A percentile compares a stretch with the other conserved stretches of the same genome.
Evolutionary conservation across 306 rosid species (phyloP).

Genomic region (Canavalia ensiformis): DNA sequence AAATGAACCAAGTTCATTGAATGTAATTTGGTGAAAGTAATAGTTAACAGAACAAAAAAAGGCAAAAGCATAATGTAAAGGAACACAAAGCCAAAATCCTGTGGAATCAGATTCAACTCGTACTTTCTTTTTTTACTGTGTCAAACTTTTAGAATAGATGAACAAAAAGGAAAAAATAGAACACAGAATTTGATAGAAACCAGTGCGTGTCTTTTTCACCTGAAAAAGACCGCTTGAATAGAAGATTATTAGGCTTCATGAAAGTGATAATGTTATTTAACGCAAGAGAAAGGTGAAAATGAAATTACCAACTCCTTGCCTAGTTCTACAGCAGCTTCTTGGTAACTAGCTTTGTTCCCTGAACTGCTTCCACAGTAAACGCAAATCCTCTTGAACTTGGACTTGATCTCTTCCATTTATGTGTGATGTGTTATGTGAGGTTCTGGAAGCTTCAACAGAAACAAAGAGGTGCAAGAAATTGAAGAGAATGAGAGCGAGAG

Average conservation of each 20-base stretch:
- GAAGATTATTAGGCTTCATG: neutral
- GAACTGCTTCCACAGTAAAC: constrained; percentile 99
- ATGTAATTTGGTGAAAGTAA: neutral
- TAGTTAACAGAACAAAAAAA: neutral
- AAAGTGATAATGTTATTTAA: constrained; percentile 10
- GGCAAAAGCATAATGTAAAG: neutral
- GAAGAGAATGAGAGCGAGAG: neutral
- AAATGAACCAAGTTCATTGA: constrained; percentile 2
- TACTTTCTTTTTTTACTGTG: neutral
- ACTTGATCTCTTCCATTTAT: constrained; percentile 77
- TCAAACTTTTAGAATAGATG: neutral
- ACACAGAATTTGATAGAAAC: constrained; percentile 1
- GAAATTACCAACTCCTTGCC: constrained; percentile 83
- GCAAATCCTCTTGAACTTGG: constrained; percentile 91
- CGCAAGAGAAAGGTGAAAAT: neutral
- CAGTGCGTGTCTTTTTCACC: neutral
- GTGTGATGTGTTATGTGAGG: neutral
- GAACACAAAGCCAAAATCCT: neutral
- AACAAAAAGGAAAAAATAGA: neutral
- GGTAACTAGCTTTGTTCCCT: constrained; percentile 92
- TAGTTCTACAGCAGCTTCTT: constrained; percentile 93
- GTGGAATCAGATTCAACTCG: neutral
- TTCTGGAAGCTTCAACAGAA: neutral
- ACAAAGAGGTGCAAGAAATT: neutral
- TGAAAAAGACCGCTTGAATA: neutral